phyloP scores from a whole-genome alignment of 169 alveolate species.

The Plasmodium reichenowi region DNA sequence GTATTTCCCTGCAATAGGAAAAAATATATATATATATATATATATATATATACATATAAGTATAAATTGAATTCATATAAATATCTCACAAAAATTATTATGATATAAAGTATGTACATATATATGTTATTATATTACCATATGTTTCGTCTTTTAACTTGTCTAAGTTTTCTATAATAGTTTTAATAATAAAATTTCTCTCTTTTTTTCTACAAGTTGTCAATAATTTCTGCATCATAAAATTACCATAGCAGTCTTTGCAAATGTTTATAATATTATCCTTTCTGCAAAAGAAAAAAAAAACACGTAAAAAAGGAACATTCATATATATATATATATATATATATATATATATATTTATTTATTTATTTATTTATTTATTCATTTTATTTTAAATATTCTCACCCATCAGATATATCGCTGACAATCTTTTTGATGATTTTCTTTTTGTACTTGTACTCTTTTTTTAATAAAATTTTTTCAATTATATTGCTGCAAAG shows the following conservation, averaged over 20 bases:
- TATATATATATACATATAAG: background rate
- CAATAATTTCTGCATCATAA: constrained; percentile 67
- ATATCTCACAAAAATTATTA: background rate
- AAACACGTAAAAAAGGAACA: background rate
- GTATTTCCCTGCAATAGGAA: constrained; percentile 32
- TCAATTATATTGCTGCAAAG: constrained; percentile 61
- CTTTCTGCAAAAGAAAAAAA: constrained; percentile 15
- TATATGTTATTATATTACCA: constrained; percentile 13
- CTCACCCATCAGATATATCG: constrained; percentile 59
- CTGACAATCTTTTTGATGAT: constrained; percentile 54
- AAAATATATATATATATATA: background rate
- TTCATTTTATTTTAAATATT: background rate
- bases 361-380: background rate
- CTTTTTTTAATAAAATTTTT: constrained; percentile 59
- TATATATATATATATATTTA: background rate
- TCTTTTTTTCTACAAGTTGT: constrained; percentile 53
- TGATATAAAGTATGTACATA: background rate
- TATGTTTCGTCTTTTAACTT: constrained; percentile 61
- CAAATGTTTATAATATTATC: constrained; percentile 65
- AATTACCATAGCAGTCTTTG: constrained; percentile 74
- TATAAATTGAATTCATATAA: background rate
- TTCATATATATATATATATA: too few relatives aligned
- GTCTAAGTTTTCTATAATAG: constrained; percentile 34
- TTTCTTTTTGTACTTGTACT: constrained; percentile 59
- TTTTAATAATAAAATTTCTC: constrained; percentile 35